Evolutionary conservation across 2,329 filamentous ascomycete species (phyloP).

Genomic region (Fusarium sp.): DNA sequence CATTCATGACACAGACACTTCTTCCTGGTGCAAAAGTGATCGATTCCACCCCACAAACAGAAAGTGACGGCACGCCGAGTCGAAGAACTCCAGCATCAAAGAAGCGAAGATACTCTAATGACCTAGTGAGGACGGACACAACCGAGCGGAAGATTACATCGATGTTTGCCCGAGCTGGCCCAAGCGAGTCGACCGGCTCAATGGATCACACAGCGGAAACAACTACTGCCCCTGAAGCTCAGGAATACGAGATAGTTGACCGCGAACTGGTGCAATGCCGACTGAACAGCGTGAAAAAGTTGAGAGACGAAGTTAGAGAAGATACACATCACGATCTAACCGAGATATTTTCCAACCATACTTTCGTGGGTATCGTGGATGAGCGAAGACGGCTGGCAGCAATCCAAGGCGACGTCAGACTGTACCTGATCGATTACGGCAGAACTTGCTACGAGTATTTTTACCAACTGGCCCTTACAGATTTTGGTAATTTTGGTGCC

Average conservation of each 20-base stretch:
- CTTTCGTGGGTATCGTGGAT: constrained; percentile 93
- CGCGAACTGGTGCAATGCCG: constrained; percentile 75
- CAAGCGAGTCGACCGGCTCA: constrained; percentile 31
- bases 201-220: constrained; percentile 45
- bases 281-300: constrained; percentile 83
- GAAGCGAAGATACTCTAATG: constrained; percentile 66
- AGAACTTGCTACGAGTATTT: constrained; percentile 88
- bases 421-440: constrained; percentile 94
- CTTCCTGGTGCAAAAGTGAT: constrained; percentile 68
- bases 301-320: constrained; percentile 82
- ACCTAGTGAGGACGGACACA: constrained; percentile 87
- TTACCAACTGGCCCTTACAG: constrained; percentile 92
- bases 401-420: constrained; percentile 89
- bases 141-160: constrained; percentile 93
- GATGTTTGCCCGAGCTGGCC: constrained; percentile 75
- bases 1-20: constrained; percentile 92
- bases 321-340: constrained; percentile 85
- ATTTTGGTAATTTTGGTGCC: constrained; percentile 92
- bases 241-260: constrained; percentile 76
- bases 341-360: constrained; percentile 86
- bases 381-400: constrained; percentile 86
- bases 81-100: constrained; percentile 51
- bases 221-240: constrained; percentile 54
- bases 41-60: constrained; percentile 38
- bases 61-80: constrained; percentile 41